These are phyloP conservation scores for Pythium volutum DNA, from an alignment of 352 stramenopile genomes.

Conservation along the genomic window DNA sequence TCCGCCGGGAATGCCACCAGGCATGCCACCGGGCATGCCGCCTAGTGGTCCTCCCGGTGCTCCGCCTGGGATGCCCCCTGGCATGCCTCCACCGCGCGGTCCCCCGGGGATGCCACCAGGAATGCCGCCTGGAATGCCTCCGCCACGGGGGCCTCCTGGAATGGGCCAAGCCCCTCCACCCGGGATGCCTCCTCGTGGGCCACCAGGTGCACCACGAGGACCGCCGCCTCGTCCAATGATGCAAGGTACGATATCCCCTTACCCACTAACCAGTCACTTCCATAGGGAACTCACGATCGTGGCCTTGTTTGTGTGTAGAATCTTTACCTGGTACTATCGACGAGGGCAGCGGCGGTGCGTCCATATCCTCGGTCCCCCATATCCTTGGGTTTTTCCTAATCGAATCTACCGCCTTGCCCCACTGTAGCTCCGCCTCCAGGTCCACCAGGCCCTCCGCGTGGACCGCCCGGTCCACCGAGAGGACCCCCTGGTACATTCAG, in stretches of 20 bases:
- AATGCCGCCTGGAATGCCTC: slow-evolving; percentile 13
- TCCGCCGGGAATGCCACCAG: slow-evolving; percentile 12
- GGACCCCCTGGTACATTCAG: slow-evolving; percentile 25
- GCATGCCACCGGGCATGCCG: slow-evolving; percentile 13
- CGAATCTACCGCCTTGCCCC: slow-evolving; percentile 12
- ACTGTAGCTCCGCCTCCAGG: slow-evolving; percentile 21
- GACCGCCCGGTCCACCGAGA: slow-evolving; percentile 11
- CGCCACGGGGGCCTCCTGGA: slow-evolving; percentile 18
- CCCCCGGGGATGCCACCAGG: slow-evolving; percentile 19
- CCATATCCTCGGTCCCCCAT: background rate
- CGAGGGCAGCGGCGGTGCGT: slow-evolving; percentile 4
- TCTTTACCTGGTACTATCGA: slow-evolving; percentile 19
- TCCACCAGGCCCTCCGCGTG: slow-evolving; percentile 30
- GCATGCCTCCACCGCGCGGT: slow-evolving; percentile 14
- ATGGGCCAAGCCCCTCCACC: background rate
- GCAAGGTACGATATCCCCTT: too few species aligned
- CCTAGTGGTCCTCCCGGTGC: slow-evolving; percentile 17
- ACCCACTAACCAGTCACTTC: background rate
- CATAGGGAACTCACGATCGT: background rate
- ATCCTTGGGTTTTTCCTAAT: background rate
- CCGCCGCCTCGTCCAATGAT: slow-evolving; percentile 26
- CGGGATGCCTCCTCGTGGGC: slow-evolving; percentile 21
- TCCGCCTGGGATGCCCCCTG: slow-evolving; percentile 21
- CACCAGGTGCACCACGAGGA: slow-evolving; percentile 22
- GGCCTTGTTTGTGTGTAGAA: slow-evolving; percentile 7